Percentiles rank a stretch among this genome's conserved stretches.
These are phyloP conservation scores for Pythium dissimile DNA, from an alignment of 352 stramenopile genomes.

Conservation along the genomic window DNA sequence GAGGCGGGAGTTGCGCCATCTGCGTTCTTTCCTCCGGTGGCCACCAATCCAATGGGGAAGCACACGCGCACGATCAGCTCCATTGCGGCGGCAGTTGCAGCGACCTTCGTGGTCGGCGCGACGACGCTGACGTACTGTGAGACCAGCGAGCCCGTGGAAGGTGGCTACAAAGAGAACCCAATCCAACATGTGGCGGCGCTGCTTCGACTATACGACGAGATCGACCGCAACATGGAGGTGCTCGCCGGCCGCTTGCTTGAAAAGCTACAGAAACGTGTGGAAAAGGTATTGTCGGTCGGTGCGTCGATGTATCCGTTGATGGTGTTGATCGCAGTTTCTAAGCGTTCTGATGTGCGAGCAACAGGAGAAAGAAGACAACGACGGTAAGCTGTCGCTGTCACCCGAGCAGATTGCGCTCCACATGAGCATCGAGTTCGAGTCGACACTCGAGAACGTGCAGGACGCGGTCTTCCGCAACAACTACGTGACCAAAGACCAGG, in stretches of 20 bases:
- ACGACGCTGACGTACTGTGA: slow-evolving; percentile 22
- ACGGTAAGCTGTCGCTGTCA: slow-evolving; percentile 42
- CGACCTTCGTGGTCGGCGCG: neutral
- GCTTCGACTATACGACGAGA: slow-evolving; percentile 76
- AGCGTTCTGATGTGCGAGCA: too few relatives aligned
- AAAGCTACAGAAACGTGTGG: slow-evolving; percentile 50
- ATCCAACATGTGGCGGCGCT: slow-evolving; percentile 70
- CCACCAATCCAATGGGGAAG: too few relatives aligned
- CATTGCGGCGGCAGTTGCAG: neutral
- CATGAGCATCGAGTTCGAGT: slow-evolving; percentile 83
- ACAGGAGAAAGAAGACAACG: slow-evolving; percentile 40
- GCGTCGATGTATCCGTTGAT: too few relatives aligned
- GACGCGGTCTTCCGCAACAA: slow-evolving; percentile 84
- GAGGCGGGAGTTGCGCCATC: too few relatives aligned
- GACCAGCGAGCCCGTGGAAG: slow-evolving; percentile 10
- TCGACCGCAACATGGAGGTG: slow-evolving; percentile 83
- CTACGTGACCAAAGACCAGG: slow-evolving; percentile 76
- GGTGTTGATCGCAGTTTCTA: too few relatives aligned
- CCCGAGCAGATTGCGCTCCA: slow-evolving; percentile 70
- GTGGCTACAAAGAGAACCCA: slow-evolving; percentile 50
- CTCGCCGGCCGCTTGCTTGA: slow-evolving; percentile 68
- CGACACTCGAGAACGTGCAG: slow-evolving; percentile 75
- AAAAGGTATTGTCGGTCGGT: too few relatives aligned
- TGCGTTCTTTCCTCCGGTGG: too few relatives aligned
- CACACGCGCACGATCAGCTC: slow-evolving; percentile 1